These are phyloP conservation scores for Euphorbia corollata DNA, from an alignment of 441 rosid species.

Conservation along the genomic window DNA sequence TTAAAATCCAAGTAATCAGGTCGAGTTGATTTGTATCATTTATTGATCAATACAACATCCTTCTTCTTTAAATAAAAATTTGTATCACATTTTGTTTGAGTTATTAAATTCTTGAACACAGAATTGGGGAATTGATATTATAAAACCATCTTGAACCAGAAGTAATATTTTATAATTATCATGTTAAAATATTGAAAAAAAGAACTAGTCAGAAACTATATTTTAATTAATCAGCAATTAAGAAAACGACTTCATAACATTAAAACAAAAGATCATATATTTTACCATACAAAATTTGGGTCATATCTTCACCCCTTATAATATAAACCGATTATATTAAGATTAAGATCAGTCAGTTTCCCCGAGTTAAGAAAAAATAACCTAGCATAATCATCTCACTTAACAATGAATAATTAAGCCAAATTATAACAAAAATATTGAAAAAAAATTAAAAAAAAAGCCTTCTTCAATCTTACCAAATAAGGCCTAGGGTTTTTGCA, in stretches of 20 bases:
- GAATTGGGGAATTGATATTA: too few species aligned
- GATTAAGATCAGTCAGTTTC: slow-evolving; percentile 14
- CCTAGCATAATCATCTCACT: slow-evolving; percentile 11
- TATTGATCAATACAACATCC: too few species aligned
- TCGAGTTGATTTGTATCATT: too few species aligned
- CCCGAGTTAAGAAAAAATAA: not conserved
- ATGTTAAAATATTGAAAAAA: too few species aligned
- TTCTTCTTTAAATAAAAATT: too few species aligned
- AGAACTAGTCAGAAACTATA: too few species aligned
- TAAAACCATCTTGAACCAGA: too few species aligned
- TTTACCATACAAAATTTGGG: slow-evolving; percentile 38
- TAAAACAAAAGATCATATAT: not conserved
- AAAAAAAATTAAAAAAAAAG: not conserved
- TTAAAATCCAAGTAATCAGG: too few species aligned
- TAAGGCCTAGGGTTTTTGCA: not conserved
- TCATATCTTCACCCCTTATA: slow-evolving; percentile 17
- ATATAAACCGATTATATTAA: not conserved
- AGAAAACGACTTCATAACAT: not conserved
- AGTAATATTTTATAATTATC: too few species aligned
- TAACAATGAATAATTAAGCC: not conserved
- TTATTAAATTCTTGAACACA: too few species aligned
- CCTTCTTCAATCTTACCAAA: slow-evolving; percentile 9
- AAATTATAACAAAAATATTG: not conserved
- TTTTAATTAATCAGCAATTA: not conserved
- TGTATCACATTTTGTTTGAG: too few species aligned